Percentiles rank a stretch among this genome's conserved stretches.
Conservation (phyloP, 2,329 filamentous ascomycete species). For the Torrubiella hemipterigena region DNA sequence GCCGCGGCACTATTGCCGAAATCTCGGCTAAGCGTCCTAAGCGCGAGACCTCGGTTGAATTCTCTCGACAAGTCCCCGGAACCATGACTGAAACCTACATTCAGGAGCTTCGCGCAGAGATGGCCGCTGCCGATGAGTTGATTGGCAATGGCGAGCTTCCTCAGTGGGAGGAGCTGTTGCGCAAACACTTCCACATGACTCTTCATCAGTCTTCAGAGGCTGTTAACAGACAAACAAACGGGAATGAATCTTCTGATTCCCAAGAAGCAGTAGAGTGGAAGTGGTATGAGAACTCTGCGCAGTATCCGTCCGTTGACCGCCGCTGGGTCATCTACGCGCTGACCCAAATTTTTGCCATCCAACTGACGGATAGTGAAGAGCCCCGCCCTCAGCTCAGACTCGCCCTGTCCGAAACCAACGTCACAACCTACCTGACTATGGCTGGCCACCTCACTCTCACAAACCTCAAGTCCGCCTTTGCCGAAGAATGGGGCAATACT, state of each 20-base stretch:
- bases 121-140: constrained; percentile 33
- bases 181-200: constrained; percentile 35
- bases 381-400: constrained; percentile 19
- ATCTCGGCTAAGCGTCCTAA: constrained; percentile 20
- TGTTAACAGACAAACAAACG: constrained; percentile 9
- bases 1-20: constrained; percentile 42
- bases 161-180: constrained; percentile 38
- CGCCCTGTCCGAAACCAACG: constrained; percentile 37
- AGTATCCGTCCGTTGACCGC: constrained; percentile 46
- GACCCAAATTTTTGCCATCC: constrained; percentile 47
- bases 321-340: constrained; percentile 55
- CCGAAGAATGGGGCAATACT: constrained; percentile 28
- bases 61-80: constrained; percentile 30
- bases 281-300: constrained; percentile 28
- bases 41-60: constrained; percentile 17
- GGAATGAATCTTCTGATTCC: background rate
- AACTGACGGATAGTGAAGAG: constrained; percentile 26
- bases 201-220: constrained; percentile 12
- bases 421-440: constrained; percentile 46
- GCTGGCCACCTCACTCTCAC: constrained; percentile 48
- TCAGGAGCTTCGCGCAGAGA: constrained; percentile 29
- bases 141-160: constrained; percentile 31
- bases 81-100: constrained; percentile 39
- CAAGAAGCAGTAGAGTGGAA: constrained; percentile 30
- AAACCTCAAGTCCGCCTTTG: constrained; percentile 47